phyloP scores from a whole-genome alignment of 129 eudicot species.

The Pseudognaphalium luteoalbum region DNA sequence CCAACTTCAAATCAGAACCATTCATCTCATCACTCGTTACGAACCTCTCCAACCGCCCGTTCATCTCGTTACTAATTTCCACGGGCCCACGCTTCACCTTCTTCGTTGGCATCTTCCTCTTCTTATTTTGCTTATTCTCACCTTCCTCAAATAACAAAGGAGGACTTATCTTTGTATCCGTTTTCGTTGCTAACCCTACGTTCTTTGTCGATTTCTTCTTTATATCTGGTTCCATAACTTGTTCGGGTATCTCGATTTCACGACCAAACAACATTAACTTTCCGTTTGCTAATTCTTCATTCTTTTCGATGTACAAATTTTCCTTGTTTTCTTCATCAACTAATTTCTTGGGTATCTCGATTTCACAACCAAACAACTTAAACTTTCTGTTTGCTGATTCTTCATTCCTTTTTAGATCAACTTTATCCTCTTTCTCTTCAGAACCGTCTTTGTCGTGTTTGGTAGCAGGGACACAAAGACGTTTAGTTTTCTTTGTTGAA shows the following conservation, averaged over 20 bases:
- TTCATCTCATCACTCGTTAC: background rate
- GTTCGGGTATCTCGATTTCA: too few species aligned
- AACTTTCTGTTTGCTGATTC: background rate
- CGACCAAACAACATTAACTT: too few species aligned
- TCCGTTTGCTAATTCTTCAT: too few species aligned
- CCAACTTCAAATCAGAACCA: background rate
- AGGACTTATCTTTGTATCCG: background rate
- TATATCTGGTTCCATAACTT: too few species aligned
- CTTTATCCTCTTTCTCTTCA: background rate
- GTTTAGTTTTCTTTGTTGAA: background rate
- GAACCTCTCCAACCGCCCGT: background rate
- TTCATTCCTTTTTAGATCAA: background rate
- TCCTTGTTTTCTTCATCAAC: too few species aligned
- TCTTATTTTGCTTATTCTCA: background rate
- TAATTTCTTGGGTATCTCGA: too few species aligned
- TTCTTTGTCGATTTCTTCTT: too few species aligned
- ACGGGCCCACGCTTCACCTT: background rate
- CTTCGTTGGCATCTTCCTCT: background rate
- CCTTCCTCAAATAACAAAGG: background rate
- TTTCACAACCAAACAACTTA: background rate
- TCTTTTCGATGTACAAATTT: too few species aligned
- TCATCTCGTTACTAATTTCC: background rate
- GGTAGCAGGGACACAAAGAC: too few species aligned
- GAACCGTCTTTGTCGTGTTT: too few species aligned
- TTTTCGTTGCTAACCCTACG: background rate